phyloP scores from a whole-genome alignment of 352 stramenopile species.

The Phytophthora agathidicida region DNA sequence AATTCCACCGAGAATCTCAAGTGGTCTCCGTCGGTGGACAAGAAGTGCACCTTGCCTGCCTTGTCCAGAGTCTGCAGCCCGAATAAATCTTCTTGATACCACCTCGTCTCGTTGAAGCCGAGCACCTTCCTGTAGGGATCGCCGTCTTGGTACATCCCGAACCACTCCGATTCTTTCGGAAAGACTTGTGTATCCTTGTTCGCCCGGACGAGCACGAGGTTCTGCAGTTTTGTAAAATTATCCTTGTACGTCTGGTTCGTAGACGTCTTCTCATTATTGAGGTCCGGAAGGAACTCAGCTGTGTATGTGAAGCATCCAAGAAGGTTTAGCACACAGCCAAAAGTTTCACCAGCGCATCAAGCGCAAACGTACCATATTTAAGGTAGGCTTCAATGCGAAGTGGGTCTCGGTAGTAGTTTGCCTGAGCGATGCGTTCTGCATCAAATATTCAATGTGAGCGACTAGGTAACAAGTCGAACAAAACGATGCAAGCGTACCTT shows the following conservation, averaged over 20 bases:
- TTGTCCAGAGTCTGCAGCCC: constrained; percentile 88
- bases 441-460: constrained; percentile 12
- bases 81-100: constrained; percentile 93
- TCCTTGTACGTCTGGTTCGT: constrained; percentile 85
- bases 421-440: constrained; percentile 86
- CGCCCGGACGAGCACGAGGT: constrained; percentile 91
- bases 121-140: constrained; percentile 72
- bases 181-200: constrained; percentile 92
- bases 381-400: constrained; percentile 73
- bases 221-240: constrained; percentile 88
- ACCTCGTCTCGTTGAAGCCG: constrained; percentile 92
- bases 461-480: neutral
- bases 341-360: neutral
- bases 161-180: constrained; percentile 86
- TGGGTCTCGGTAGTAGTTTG: constrained; percentile 95
- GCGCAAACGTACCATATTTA: constrained; percentile 47
- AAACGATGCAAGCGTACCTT: constrained; percentile 46
- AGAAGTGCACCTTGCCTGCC: constrained; percentile 89
- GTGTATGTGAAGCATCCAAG: neutral
- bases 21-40: constrained; percentile 91
- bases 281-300: constrained; percentile 82
- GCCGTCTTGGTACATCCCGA: constrained; percentile 86
- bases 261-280: constrained; percentile 91
- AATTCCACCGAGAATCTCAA: constrained; percentile 89
- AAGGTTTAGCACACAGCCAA: neutral